Conservation (phyloP, 129 eudicot genomes). For the Tagetes patula region DNA sequence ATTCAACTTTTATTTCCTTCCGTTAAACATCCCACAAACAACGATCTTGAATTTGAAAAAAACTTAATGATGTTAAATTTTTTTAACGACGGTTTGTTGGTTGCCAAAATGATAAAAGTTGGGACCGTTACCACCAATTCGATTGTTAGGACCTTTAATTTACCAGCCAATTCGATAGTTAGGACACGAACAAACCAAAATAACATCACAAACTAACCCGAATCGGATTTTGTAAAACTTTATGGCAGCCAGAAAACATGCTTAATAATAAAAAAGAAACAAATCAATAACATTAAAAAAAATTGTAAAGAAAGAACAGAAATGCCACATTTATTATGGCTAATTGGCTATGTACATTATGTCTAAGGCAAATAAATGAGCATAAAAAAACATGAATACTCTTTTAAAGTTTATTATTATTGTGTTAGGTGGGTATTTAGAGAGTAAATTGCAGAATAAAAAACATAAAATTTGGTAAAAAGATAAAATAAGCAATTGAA, state of each 20-base stretch:
- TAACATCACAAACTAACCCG: background rate
- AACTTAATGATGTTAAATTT: too few relatives aligned
- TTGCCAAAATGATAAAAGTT: too few relatives aligned
- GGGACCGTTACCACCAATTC: too few relatives aligned
- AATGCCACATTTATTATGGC: background rate
- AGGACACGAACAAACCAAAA: too few relatives aligned
- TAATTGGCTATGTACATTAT: background rate
- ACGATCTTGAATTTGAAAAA: too few relatives aligned
- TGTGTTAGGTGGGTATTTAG: conserved; percentile 28
- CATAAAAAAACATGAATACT: too few relatives aligned
- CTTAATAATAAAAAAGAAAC: background rate
- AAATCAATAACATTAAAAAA: background rate
- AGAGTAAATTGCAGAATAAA: background rate
- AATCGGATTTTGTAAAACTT: background rate
- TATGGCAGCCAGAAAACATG: background rate
- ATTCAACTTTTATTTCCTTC: too few relatives aligned
- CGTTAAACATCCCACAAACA: too few relatives aligned
- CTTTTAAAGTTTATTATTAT: too few relatives aligned
- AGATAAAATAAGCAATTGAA: conserved; percentile 5
- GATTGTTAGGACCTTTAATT: too few relatives aligned
- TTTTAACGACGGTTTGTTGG: too few relatives aligned
- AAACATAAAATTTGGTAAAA: conserved; percentile 8
- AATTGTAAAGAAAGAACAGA: background rate
- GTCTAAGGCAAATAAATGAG: background rate
- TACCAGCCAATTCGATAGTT: too few relatives aligned